Base-by-base conservation (phyloP, 2,329 filamentous ascomycete species). In the Stachybotrys chartarum region DNA sequence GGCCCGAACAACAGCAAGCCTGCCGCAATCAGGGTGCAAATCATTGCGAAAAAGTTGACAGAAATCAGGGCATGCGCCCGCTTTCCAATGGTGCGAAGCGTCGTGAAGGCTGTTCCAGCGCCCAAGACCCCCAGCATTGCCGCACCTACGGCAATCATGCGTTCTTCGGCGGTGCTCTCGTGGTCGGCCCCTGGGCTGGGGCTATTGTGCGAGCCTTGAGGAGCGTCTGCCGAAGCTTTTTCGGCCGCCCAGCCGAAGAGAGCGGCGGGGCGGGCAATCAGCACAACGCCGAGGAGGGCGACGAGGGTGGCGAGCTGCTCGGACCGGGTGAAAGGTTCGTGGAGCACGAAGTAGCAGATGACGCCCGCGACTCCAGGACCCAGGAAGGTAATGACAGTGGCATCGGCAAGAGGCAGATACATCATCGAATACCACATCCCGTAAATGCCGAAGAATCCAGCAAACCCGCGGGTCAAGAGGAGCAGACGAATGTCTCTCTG, bases 301-400 rank as follows among this genome's bases (percentile, higher is more conserved):
- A 95, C 69, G 3, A 91, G 68, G 0, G 84, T 88, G 0, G 88
- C 91, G 3, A 93, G 76, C 67, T 91, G 87, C 68, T 96, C 90
- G 46, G 82, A 81, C 30, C 83, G 78, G 2, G 88, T 90, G 66
- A 93, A 96, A 0, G 88, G 87, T 63, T 96, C 90, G 53, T 84
- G 82, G 17, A 86, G 72, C 44, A 92, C 72, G 55, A 91, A 75
- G 42, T 88, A 91, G 68, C 91, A 96, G 17, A 88, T 80, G 73
- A 92, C 90, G 56, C 89, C 90, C 18, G 90, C 83, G 6, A 95
- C 78, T 14, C 86, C 87, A 0, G 92, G 92, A 0, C 88, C 83
- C 6, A 96, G 78, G 67, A 96, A 97, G 8, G 90, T 94, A 54
- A 97, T 87, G 39, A 96, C 91, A 0, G 90, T 94, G 2, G 91